Evolutionary conservation across 2,329 filamentous ascomycete genomes (phyloP).

Genomic region (Mollisiaceae sp.): DNA sequence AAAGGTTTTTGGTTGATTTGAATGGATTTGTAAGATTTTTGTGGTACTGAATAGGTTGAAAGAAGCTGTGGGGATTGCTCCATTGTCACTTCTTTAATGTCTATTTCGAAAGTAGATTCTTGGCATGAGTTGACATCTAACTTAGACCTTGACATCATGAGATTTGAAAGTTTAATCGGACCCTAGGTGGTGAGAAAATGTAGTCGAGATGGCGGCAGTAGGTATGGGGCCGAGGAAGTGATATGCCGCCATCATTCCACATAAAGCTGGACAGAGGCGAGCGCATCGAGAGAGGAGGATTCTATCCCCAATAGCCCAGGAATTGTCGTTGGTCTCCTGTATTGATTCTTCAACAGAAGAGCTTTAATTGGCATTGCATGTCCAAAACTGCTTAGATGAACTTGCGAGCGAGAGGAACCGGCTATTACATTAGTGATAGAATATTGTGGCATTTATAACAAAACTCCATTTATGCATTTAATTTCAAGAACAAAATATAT

Average conservation of each 20-base stretch:
- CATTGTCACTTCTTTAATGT: too few relatives aligned
- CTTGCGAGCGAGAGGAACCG: too few relatives aligned
- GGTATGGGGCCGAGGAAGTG: conserved; percentile 14
- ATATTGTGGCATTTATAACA: not conserved
- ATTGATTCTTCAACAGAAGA: conserved; percentile 17
- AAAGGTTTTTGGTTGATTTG: conserved; percentile 18
- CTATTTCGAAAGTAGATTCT: too few relatives aligned
- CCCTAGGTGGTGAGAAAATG: too few relatives aligned
- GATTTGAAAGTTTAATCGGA: too few relatives aligned
- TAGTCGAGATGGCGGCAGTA: conserved; percentile 17
- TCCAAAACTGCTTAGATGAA: too few relatives aligned
- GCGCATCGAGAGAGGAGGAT: conserved; percentile 17
- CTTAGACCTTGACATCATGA: too few relatives aligned
- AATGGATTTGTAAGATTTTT: too few relatives aligned
- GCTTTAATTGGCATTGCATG: not conserved
- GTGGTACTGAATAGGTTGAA: too few relatives aligned
- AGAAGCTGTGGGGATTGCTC: too few relatives aligned
- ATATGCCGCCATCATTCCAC: conserved; percentile 20
- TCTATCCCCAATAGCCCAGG: conserved; percentile 15
- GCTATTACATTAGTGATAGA: too few relatives aligned
- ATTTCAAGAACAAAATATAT: not conserved
- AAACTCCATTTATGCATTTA: not conserved
- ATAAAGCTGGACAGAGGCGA: conserved; percentile 13
- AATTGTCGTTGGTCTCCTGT: conserved; percentile 18
- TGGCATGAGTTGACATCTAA: too few relatives aligned